Percentiles rank a stretch among this genome's conserved stretches.
Evolutionary conservation across 2,329 filamentous ascomycete species (phyloP).

Genomic region (Ceratocystis smalleyi): DNA sequence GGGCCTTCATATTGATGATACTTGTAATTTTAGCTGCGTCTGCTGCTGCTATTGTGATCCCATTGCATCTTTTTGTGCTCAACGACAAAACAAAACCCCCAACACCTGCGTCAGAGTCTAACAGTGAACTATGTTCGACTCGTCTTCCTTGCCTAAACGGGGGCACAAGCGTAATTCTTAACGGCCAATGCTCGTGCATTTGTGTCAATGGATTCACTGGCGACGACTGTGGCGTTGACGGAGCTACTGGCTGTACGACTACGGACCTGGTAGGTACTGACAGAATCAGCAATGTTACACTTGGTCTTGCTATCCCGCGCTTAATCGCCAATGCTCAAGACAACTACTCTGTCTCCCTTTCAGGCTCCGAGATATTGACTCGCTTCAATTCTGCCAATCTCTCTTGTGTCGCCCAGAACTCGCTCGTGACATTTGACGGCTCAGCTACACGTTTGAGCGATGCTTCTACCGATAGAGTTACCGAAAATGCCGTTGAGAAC

Average conservation of each 20-base stretch:
- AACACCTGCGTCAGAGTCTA: slow-evolving; percentile 23
- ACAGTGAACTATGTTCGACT: slow-evolving; percentile 40
- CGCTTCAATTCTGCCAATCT: slow-evolving; percentile 61
- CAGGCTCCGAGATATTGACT: slow-evolving; percentile 51
- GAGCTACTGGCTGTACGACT: slow-evolving; percentile 38
- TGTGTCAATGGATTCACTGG: slow-evolving; percentile 77
- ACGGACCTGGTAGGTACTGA: slow-evolving; percentile 28
- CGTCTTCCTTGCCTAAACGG: slow-evolving; percentile 60
- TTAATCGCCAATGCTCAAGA: slow-evolving; percentile 48
- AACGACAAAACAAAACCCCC: slow-evolving; percentile 25
- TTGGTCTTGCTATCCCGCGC: slow-evolving; percentile 64
- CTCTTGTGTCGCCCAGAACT: slow-evolving; percentile 73
- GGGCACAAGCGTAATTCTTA: slow-evolving; percentile 55
- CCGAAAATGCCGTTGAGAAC: neutral
- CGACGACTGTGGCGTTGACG: slow-evolving; percentile 33
- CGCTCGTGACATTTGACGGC: slow-evolving; percentile 70
- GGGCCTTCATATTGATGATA: slow-evolving; percentile 55
- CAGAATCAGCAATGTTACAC: slow-evolving; percentile 50
- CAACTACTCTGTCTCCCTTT: slow-evolving; percentile 64
- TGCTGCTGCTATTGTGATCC: slow-evolving; percentile 68
- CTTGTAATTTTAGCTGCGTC: slow-evolving; percentile 47
- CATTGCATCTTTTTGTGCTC: slow-evolving; percentile 49
- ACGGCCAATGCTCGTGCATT: slow-evolving; percentile 63
- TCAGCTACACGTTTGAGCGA: slow-evolving; percentile 26
- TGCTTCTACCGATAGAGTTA: neutral